A percentile compares a stretch with the other conserved stretches of the same genome.
phyloP scores from a whole-genome alignment of 805 yeast genomes.

The Grigorovia yakushimaensis region DNA sequence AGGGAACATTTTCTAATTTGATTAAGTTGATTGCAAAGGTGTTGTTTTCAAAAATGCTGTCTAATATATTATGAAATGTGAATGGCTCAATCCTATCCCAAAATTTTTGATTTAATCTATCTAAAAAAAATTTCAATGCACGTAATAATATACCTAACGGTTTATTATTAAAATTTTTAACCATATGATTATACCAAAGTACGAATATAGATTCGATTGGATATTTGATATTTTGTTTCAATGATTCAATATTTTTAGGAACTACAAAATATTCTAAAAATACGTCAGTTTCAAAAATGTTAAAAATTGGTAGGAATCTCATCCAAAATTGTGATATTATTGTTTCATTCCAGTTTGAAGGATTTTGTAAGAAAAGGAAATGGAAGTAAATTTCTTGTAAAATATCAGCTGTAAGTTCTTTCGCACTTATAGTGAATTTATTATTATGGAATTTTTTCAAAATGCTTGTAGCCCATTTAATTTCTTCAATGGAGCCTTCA shows the following conservation, averaged over 20 bases:
- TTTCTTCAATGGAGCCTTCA: conserved; percentile 40
- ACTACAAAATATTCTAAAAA: conserved; percentile 20
- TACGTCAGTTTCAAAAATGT: conserved; percentile 19
- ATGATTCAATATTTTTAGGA: conserved; percentile 25
- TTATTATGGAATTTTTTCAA: conserved; percentile 16
- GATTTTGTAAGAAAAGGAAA: conserved; percentile 44
- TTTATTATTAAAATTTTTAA: conserved; percentile 21
- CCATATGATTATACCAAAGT: conserved; percentile 26
- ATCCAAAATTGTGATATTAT: conserved; percentile 26
- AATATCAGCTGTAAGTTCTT: conserved; percentile 30
- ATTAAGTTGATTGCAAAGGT: conserved; percentile 33
- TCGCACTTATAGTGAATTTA: conserved; percentile 6
- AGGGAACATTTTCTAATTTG: conserved; percentile 18
- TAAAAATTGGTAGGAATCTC: conserved; percentile 23
- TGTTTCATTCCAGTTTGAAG: conserved; percentile 34
- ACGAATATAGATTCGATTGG: conserved; percentile 27
- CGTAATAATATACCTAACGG: conserved; percentile 46
- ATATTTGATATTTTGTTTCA: conserved; percentile 21
- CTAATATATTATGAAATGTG: conserved; percentile 47
- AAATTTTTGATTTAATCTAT: conserved; percentile 34
- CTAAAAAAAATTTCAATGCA: conserved; percentile 38
- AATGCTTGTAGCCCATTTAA: conserved; percentile 38
- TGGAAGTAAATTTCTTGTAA: conserved; percentile 49
- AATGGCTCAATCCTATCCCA: conserved; percentile 51
- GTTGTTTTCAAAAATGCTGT: conserved; percentile 49